phyloP scores from a whole-genome alignment of 768 basidiomycete genomes.

The Leccinum longicurvipes region DNA sequence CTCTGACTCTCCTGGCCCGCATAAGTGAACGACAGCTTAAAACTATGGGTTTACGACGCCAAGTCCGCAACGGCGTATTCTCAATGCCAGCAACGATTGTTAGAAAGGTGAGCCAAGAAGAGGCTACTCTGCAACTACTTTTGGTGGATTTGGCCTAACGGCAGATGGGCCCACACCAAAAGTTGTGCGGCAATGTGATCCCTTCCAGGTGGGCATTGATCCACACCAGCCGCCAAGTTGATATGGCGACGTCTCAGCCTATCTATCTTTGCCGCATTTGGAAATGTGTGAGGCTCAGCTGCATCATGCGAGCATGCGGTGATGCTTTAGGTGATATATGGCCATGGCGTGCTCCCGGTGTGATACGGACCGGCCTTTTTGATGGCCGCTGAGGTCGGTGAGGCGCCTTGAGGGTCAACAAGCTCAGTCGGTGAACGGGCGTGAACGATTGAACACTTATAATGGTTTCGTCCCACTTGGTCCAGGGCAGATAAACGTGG shows the following conservation, averaged over 20 bases:
- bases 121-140: no score
- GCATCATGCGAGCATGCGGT: background rate
- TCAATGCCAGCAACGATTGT: background rate
- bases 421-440: background rate
- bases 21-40: background rate
- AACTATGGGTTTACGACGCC: background rate
- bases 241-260: conserved; percentile 4
- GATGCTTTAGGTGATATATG: background rate
- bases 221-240: background rate
- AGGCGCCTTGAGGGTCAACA: background rate
- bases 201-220: no score
- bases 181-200: no score
- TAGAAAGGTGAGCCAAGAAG: background rate
- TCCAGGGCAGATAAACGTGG: background rate
- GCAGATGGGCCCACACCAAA: no score
- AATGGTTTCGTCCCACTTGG: background rate
- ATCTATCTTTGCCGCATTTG: background rate
- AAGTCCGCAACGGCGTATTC: no score
- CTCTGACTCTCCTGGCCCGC: background rate
- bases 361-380: background rate
- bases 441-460: background rate
- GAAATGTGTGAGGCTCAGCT: background rate
- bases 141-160: no score
- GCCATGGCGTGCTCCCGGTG: background rate
- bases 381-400: background rate